Evolutionary conservation across 345 rosid genomes (phyloP).

Genomic region (Heritiera fomes): DNA sequence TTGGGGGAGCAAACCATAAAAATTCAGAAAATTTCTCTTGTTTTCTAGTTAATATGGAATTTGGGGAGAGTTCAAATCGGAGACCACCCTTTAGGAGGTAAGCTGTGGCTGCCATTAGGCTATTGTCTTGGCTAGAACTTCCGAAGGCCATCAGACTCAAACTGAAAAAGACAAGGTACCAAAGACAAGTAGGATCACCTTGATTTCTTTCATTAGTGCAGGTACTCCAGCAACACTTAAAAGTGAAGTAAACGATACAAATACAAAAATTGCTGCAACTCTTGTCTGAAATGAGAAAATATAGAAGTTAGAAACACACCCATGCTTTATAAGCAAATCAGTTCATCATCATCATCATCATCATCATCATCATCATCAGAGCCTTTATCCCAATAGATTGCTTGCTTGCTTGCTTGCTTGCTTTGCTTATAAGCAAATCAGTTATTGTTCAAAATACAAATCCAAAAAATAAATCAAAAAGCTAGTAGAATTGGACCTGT

Average conservation of each 20-base stretch:
- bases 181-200: slow-evolving; percentile 43
- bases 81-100: not conserved
- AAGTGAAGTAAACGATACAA: slow-evolving; percentile 84
- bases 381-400: too few relatives aligned
- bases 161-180: not conserved
- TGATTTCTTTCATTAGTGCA: slow-evolving; percentile 71
- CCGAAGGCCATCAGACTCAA: not conserved
- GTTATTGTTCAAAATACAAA: not conserved
- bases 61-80: not conserved
- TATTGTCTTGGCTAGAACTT: not conserved
- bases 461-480: slow-evolving; percentile 9
- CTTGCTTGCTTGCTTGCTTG: too few relatives aligned
- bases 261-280: slow-evolving; percentile 82
- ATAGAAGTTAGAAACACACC: slow-evolving; percentile 16
- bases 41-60: not conserved
- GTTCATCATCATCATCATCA: too few relatives aligned
- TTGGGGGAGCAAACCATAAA: not conserved
- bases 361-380: too few relatives aligned
- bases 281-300: slow-evolving; percentile 61
- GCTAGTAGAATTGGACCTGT: slow-evolving; percentile 10
- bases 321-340: not conserved
- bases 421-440: not conserved
- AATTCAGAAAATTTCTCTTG: not conserved
- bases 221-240: slow-evolving; percentile 85
- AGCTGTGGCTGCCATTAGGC: not conserved